Evolutionary conservation across 345 rosid species (phyloP).

Genomic region (Gossypium australe): DNA sequence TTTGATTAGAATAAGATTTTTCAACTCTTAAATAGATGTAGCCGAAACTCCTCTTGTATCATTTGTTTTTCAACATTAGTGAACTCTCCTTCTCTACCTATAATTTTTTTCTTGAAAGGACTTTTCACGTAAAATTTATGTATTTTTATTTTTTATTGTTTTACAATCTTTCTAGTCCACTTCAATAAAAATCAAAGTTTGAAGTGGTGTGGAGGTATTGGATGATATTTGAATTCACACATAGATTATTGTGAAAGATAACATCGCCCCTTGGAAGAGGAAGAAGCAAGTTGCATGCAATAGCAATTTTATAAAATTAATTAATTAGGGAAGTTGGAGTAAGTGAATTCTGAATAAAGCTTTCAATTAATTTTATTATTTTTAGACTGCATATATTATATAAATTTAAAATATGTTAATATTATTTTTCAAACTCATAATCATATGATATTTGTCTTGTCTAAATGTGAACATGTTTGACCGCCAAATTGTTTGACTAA

Average conservation of each 20-base stretch:
- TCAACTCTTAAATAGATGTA: too few species aligned
- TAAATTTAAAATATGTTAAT: too few species aligned
- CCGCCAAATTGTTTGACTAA: not conserved
- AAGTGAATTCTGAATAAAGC: slow-evolving; percentile 17
- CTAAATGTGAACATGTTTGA: slow-evolving; percentile 17
- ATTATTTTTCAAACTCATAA: too few species aligned
- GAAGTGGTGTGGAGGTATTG: not conserved
- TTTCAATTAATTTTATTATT: too few species aligned
- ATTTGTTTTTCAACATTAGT: too few species aligned
- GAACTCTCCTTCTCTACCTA: too few species aligned
- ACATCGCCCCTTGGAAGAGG: not conserved
- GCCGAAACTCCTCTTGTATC: too few species aligned
- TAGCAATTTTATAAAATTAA: not conserved
- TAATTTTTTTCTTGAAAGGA: too few species aligned
- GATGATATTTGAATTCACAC: not conserved
- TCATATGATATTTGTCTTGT: not conserved
- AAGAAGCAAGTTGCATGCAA: not conserved
- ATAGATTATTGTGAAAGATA: not conserved
- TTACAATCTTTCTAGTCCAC: not conserved
- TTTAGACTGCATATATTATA: too few species aligned
- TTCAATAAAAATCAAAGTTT: too few species aligned
- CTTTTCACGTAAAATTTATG: accelerated
- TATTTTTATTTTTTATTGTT: too few species aligned
- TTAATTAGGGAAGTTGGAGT: not conserved
- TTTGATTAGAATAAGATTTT: too few species aligned